These are phyloP conservation scores for Pleurotus sapidus DNA, from an alignment of 768 basidiomycete species.

Conservation along the genomic window DNA sequence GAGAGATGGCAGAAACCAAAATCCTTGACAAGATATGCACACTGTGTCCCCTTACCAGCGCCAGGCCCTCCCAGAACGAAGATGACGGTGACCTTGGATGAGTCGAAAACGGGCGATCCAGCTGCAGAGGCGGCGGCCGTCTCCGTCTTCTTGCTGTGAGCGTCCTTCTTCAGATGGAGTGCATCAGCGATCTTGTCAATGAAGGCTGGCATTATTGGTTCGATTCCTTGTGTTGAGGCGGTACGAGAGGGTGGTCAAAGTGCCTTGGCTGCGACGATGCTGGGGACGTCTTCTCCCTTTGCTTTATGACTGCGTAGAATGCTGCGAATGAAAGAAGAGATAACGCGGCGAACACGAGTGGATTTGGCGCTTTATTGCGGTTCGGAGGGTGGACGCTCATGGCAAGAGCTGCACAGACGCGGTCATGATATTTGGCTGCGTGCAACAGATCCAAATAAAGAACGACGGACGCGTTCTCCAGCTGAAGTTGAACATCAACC, in stretches of 20 bases:
- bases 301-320: constrained; percentile 55
- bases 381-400: constrained; percentile 9
- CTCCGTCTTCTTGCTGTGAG: not conserved
- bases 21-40: constrained; percentile 75
- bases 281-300: constrained; percentile 54
- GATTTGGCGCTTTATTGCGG: constrained; percentile 50
- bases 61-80: constrained; percentile 98
- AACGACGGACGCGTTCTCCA: not conserved
- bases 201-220: constrained; percentile 32
- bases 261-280: constrained; percentile 60
- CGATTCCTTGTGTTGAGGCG: constrained; percentile 46
- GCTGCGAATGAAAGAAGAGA: constrained; percentile 51
- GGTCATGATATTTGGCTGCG: constrained; percentile 1
- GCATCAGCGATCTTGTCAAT: constrained; percentile 38
- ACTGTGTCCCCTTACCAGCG: constrained; percentile 98
- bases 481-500: not conserved
- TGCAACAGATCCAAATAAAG: not conserved
- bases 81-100: constrained; percentile 76
- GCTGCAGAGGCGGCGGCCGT: not conserved
- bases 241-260: constrained; percentile 63
- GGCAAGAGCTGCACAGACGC: not conserved
- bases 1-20: constrained; percentile 93
- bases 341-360: constrained; percentile 57
- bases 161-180: constrained; percentile 24
- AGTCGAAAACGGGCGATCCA: constrained; percentile 56